These are phyloP conservation scores for Ajuga reptans DNA, from an alignment of 305 asterid genomes.

Conservation along the genomic window DNA sequence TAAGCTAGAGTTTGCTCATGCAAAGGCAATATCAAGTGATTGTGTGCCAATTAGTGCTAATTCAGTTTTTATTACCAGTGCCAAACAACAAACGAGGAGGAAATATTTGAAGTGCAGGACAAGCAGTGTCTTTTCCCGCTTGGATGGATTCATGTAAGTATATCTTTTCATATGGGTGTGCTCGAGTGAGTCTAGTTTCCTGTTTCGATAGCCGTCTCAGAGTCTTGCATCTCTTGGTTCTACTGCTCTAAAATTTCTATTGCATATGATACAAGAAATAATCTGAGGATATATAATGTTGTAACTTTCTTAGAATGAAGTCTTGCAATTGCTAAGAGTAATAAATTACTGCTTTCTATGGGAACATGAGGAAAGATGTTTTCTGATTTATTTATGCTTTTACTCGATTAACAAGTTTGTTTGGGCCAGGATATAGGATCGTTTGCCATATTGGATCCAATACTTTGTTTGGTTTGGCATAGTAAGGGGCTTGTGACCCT, in stretches of 20 bases:
- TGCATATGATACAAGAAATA: not conserved
- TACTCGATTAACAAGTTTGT: not conserved
- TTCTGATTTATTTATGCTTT: not conserved
- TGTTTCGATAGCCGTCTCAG: not conserved
- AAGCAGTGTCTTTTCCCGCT: slow-evolving; percentile 75
- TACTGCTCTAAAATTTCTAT: not conserved
- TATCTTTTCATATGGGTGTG: slow-evolving; percentile 23
- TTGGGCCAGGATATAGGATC: too few relatives aligned
- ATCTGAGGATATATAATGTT: not conserved
- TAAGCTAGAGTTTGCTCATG: slow-evolving; percentile 30
- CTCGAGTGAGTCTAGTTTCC: slow-evolving; percentile 28
- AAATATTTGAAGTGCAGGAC: slow-evolving; percentile 96
- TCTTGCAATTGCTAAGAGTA: not conserved
- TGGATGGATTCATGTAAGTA: slow-evolving; percentile 96
- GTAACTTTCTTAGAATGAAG: not conserved
- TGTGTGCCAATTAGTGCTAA: slow-evolving; percentile 25
- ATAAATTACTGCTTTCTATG: not conserved
- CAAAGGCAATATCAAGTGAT: not conserved
- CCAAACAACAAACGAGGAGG: slow-evolving; percentile 91
- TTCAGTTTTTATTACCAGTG: slow-evolving; percentile 48
- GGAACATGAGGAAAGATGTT: not conserved
- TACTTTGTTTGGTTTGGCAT: too few relatives aligned
- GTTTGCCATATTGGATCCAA: too few relatives aligned
- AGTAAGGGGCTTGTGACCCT: too few relatives aligned
- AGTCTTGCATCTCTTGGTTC: not conserved